Base-by-base conservation (phyloP, 441 rosid species). In the Corymbia calophylla region DNA sequence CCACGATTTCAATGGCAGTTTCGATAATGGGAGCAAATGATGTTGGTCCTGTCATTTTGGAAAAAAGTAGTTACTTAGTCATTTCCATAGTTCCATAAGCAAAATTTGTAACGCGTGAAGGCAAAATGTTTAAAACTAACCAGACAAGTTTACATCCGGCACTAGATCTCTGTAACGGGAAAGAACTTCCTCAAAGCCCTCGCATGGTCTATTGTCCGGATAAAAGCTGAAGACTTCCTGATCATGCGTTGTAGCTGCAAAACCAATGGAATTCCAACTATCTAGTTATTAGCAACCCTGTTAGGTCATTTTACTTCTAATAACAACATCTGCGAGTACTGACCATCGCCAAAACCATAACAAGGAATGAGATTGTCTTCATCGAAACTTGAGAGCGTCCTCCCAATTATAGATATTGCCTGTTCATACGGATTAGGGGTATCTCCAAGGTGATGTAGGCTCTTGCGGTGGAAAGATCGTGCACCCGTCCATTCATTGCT, bases 351-450 rank as follows among this genome's bases (percentile, higher is more conserved):
- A 39, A 91, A 91, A 25, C 92, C 92, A 18, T 64, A 91, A 86
- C 92, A 91, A 89, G 92, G 92, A 87, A 91, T 91, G 81, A 91
- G 90, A 80, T 91, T 89, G 88, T 91, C 92, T 58, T 91, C 92
- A 56, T 91, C 92, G 18, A 91, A 91, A 53, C 86, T 48, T 15
- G 92, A 91, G 49, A 91, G 70, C 4, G 92, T 91, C 82, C 89
- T 89, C 53, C 92, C 92, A 47, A 91, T 91, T 84, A 91, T 89
- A 29, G 92, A 89, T 86, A 91, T 91, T 21, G 92, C 92, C 88
- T 91, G 91, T 73, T 91, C 92, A 68, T 91, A 91, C 6, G 92
- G 92, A 86, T 91, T 91, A 2, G 19, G 91, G 84, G 48, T 1
- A 27, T 87, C 66, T 8, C 90, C 92, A 48, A 89, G 73, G 53